These are phyloP conservation scores for Wickerhamiella sergipiensis DNA, from an alignment of 805 yeast genomes.

Conservation along the genomic window DNA sequence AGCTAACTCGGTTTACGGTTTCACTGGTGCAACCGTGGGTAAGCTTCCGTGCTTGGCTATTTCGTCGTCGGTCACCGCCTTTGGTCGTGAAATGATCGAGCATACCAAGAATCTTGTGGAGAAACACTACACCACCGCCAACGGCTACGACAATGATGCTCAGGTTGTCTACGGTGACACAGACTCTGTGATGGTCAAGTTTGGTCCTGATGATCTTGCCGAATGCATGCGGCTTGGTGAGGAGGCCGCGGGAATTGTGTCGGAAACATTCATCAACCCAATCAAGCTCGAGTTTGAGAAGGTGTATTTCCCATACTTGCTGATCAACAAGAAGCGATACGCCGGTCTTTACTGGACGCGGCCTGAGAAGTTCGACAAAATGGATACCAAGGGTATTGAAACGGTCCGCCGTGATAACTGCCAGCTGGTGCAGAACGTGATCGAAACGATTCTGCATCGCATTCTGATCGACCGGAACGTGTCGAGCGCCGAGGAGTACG, in stretches of 20 bases:
- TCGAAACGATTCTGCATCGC: slow-evolving; percentile 74
- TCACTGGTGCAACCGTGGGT: slow-evolving; percentile 98
- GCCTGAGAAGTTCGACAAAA: slow-evolving; percentile 82
- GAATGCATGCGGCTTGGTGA: slow-evolving; percentile 86
- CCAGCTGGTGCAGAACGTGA: slow-evolving; percentile 83
- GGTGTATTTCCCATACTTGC: slow-evolving; percentile 84
- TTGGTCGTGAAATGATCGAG: slow-evolving; percentile 95
- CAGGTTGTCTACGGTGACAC: slow-evolving; percentile 96
- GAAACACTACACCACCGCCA: slow-evolving; percentile 58
- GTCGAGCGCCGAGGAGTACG: slow-evolving; percentile 68
- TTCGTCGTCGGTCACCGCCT: slow-evolving; percentile 89
- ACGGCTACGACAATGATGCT: slow-evolving; percentile 77
- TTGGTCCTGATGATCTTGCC: slow-evolving; percentile 67
- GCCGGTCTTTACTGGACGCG: slow-evolving; percentile 96
- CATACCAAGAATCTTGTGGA: slow-evolving; percentile 78
- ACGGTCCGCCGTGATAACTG: slow-evolving; percentile 98
- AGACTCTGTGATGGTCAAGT: slow-evolving; percentile 97
- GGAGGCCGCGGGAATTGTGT: slow-evolving; percentile 84
- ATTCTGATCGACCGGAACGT: slow-evolving; percentile 83
- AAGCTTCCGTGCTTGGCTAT: slow-evolving; percentile 93
- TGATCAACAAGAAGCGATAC: slow-evolving; percentile 91
- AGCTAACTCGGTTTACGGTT: slow-evolving; percentile 97
- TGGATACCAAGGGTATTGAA: slow-evolving; percentile 97
- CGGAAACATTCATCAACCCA: slow-evolving; percentile 64
- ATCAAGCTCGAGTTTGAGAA: slow-evolving; percentile 93